Percentiles rank a stretch among this genome's conserved stretches.
Conservation (phyloP, 352 stramenopile genomes). For the Nothophytophthora sp. region DNA sequence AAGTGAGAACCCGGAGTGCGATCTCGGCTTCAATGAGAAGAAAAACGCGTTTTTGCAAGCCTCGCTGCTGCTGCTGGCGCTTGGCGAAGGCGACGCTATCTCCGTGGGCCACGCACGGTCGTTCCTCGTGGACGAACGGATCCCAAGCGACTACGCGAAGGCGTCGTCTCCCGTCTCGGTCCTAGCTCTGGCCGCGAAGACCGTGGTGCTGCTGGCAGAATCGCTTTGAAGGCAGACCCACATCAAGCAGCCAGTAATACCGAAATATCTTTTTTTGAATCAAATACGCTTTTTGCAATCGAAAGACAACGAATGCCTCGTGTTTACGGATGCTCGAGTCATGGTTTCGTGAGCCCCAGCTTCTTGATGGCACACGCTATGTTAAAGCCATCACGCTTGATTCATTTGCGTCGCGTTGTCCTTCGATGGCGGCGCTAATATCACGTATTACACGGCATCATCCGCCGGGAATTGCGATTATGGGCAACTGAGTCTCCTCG, state of each 20-base stretch:
- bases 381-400: too few relatives aligned
- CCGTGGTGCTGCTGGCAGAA: constrained; percentile 9
- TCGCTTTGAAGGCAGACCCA: background rate
- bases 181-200: constrained; percentile 12
- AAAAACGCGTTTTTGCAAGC: constrained; percentile 31
- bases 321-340: too few relatives aligned
- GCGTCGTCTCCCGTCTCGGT: constrained; percentile 11
- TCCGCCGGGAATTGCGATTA: too few relatives aligned
- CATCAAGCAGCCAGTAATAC: constrained; percentile 2
- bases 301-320: too few relatives aligned
- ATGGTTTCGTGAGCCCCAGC: too few relatives aligned
- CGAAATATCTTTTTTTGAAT: too few relatives aligned
- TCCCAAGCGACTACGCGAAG: constrained; percentile 28
- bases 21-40: constrained; percentile 20
- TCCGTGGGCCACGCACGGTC: constrained; percentile 19
- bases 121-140: constrained; percentile 40
- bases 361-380: too few relatives aligned
- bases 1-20: constrained; percentile 28
- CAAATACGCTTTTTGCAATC: too few relatives aligned
- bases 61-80: constrained; percentile 25
- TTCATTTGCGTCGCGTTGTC: too few relatives aligned
- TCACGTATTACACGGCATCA: too few relatives aligned
- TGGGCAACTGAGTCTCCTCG: too few relatives aligned
- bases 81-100: constrained; percentile 22
- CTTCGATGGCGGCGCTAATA: too few relatives aligned